Percentiles rank a stretch among this genome's conserved stretches.
Conservation (phyloP, 1,284 basidiomycete species). For the Moniliella sp. region DNA sequence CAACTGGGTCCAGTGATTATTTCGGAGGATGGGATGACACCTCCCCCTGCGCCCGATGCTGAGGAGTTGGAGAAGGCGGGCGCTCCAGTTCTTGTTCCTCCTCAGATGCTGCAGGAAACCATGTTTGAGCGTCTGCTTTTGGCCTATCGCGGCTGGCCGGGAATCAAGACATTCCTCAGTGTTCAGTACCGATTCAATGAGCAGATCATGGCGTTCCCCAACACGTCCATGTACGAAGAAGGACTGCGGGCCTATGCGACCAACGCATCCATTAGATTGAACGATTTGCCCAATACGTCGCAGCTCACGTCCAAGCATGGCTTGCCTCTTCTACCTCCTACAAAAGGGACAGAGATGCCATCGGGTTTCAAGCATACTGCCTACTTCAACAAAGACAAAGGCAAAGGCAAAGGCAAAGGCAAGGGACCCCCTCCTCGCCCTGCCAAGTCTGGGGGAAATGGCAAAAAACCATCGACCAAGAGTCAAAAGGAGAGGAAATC, state of each 20-base stretch:
- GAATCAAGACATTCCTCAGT: constrained; percentile 64
- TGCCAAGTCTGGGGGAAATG: no score
- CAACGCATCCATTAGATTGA: constrained; percentile 50
- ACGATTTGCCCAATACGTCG: constrained; percentile 40
- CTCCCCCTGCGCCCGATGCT: no score
- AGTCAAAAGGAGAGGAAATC: no score
- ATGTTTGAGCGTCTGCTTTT: constrained; percentile 71
- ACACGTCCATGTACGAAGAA: constrained; percentile 53
- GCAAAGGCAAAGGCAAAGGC: no score
- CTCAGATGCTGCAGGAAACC: constrained; percentile 60
- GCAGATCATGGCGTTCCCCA: constrained; percentile 68
- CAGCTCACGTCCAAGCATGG: not conserved
- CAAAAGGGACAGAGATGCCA: no score
- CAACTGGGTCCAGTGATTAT: constrained; percentile 66
- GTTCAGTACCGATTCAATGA: constrained; percentile 52
- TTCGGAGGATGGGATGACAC: no score
- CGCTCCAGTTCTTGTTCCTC: constrained; percentile 48
- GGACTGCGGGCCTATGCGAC: constrained; percentile 51
- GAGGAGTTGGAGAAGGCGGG: no score
- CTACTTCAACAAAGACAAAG: no score
- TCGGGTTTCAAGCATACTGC: no score
- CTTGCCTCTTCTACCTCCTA: no score
- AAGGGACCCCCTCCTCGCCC: no score
- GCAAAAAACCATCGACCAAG: no score
- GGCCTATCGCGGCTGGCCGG: constrained; percentile 62